Evolutionary conservation across 225 moss, liverwort and hornwort species (phyloP).

Genomic region (Bryum argenteum): DNA sequence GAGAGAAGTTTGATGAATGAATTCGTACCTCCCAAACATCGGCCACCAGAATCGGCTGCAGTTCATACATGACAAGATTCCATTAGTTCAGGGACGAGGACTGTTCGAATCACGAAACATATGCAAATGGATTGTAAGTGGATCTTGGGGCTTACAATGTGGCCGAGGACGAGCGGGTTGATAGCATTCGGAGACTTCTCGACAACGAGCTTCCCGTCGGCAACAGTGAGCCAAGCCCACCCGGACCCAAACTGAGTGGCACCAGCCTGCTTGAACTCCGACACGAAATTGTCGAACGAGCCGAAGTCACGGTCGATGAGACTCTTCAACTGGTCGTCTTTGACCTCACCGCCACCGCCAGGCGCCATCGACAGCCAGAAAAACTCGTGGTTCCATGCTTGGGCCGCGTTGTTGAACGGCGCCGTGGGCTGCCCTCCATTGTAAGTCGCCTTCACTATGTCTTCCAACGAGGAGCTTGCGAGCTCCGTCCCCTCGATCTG

Average conservation of each 20-base stretch:
- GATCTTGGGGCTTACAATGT: constrained; percentile 46
- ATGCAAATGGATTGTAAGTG: no score
- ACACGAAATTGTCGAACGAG: constrained; percentile 62
- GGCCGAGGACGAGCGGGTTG: constrained; percentile 81
- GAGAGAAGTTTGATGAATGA: no score
- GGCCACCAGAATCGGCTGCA: constrained; percentile 41
- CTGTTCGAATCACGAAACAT: no score
- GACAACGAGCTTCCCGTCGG: constrained; percentile 61
- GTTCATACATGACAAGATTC: not conserved
- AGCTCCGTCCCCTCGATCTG: constrained; percentile 70
- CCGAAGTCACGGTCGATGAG: constrained; percentile 73
- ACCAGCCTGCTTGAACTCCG: constrained; percentile 74
- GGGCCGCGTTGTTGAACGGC: constrained; percentile 72
- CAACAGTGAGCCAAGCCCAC: constrained; percentile 79
- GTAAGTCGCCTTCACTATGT: constrained; percentile 62
- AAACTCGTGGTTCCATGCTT: constrained; percentile 86
- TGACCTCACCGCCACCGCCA: constrained; percentile 51
- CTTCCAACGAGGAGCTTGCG: constrained; percentile 49
- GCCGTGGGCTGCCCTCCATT: constrained; percentile 69
- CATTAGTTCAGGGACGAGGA: no score
- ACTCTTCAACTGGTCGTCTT: constrained; percentile 50
- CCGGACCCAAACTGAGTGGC: constrained; percentile 80
- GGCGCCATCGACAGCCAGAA: constrained; percentile 79
- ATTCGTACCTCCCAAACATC: constrained; percentile 45
- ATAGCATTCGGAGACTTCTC: constrained; percentile 76